Conservation (phyloP, 192 early-diverging fungal species). For the Backusella mclennaniae region DNA sequence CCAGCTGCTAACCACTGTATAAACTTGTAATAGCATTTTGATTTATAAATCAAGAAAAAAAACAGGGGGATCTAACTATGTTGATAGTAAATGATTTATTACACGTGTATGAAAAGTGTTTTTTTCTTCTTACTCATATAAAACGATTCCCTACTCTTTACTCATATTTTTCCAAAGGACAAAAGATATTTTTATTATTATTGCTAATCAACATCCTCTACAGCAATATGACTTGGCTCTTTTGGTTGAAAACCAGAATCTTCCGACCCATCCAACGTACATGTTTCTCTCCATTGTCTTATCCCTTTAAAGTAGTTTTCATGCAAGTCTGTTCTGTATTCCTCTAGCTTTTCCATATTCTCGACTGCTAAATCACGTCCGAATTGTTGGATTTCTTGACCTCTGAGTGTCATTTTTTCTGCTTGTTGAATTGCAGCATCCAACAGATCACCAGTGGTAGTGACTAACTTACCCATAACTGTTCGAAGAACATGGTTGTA, state of each 20-base stretch:
- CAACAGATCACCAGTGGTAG: constrained; percentile 48
- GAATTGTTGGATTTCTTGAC: constrained; percentile 31
- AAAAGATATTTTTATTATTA: background rate
- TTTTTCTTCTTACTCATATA: background rate
- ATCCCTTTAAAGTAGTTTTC: constrained; percentile 30
- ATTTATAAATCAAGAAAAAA: background rate
- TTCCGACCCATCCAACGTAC: constrained; percentile 9
- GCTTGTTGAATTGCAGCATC: constrained; percentile 44
- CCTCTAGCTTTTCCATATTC: constrained; percentile 37
- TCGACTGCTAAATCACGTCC: constrained; percentile 33
- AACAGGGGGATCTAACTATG: background rate
- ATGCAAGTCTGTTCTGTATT: constrained; percentile 31
- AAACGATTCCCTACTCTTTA: background rate
- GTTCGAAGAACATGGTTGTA: constrained; percentile 55
- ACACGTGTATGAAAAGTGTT: background rate
- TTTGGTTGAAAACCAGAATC: background rate
- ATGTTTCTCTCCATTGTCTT: constrained; percentile 25
- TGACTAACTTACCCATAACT: constrained; percentile 46
- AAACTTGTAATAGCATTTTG: no score
- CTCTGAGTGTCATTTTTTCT: constrained; percentile 36
- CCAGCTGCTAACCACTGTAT: no score
- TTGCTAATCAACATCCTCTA: constrained; percentile 1
- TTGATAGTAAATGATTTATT: background rate
- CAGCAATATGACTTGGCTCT: background rate
- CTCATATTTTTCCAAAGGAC: background rate